Evolutionary conservation across 164 flowering plant genomes (phyloP).

Genomic region (Vitis rotundifolia): DNA sequence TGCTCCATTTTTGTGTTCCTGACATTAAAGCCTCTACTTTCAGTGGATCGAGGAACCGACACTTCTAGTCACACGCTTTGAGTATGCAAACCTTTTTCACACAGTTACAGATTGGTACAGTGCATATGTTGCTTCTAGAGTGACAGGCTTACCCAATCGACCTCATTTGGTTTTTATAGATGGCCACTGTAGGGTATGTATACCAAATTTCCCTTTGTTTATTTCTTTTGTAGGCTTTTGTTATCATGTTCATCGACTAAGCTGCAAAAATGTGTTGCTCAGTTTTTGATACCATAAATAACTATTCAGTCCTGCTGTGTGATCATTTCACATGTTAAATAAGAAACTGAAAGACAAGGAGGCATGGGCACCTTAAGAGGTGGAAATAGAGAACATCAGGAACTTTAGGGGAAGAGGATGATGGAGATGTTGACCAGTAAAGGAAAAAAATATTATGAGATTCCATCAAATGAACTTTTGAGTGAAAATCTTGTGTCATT

Average conservation of each 20-base stretch:
- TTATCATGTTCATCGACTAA: neutral
- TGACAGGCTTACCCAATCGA: slow-evolving; percentile 77
- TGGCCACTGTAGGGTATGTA: slow-evolving; percentile 79
- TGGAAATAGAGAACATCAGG: neutral
- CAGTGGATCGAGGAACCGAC: slow-evolving; percentile 97
- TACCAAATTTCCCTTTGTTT: neutral
- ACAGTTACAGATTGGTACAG: slow-evolving; percentile 96
- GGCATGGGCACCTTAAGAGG: neutral
- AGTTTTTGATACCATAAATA: neutral
- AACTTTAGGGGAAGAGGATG: neutral
- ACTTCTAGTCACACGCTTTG: slow-evolving; percentile 82
- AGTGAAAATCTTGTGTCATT: too few species aligned
- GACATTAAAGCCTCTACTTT: slow-evolving; percentile 26
- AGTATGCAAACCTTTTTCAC: slow-evolving; percentile 96
- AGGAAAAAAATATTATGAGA: neutral
- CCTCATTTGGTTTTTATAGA: slow-evolving; percentile 88
- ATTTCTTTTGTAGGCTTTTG: slow-evolving; percentile 1
- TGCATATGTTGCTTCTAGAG: slow-evolving; percentile 87
- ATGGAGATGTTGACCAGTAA: neutral
- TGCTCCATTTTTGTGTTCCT: slow-evolving; percentile 14
- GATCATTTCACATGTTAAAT: neutral
- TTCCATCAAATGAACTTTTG: neutral
- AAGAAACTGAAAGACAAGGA: neutral
- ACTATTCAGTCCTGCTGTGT: neutral
- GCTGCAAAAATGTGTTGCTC: neutral